These are phyloP conservation scores for Withania somnifera DNA, from an alignment of 305 asterid genomes.

Conservation along the genomic window DNA sequence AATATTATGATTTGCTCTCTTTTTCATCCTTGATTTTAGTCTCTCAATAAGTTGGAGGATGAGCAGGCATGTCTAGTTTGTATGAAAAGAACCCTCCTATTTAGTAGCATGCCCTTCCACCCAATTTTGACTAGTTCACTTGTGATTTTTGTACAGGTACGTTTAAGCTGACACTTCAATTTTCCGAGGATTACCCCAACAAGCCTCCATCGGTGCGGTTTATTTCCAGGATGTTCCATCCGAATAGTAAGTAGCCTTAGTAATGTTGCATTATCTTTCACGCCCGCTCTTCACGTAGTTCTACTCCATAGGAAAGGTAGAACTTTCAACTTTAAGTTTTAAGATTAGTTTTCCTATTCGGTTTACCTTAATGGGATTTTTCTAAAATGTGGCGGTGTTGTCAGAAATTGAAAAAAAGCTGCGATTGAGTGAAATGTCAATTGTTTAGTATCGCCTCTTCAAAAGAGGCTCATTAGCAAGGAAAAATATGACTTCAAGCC, in stretches of 20 bases:
- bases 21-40: not conserved
- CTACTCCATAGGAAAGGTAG: not conserved
- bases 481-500: too few relatives aligned
- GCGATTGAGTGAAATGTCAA: too few relatives aligned
- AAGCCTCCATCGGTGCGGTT: constrained; percentile 89
- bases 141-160: constrained; percentile 42
- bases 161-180: constrained; percentile 76
- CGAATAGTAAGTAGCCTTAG: constrained; percentile 57
- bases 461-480: too few relatives aligned
- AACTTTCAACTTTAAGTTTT: not conserved
- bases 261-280: not conserved
- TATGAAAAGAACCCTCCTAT: not conserved
- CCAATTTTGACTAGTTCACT: not conserved
- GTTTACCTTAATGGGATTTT: not conserved
- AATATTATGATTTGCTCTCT: not conserved
- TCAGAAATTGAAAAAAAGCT: too few relatives aligned
- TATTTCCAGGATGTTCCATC: constrained; percentile 88
- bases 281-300: not conserved
- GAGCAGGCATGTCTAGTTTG: not conserved
- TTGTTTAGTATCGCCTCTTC: too few relatives aligned
- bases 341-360: not conserved
- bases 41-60: not conserved
- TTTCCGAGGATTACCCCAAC: constrained; percentile 80
- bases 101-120: not conserved
- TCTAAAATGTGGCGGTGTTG: not conserved